These are phyloP conservation scores for Penicillium rolfsii DNA, from an alignment of 2,329 filamentous ascomycete species.

Conservation along the genomic window DNA sequence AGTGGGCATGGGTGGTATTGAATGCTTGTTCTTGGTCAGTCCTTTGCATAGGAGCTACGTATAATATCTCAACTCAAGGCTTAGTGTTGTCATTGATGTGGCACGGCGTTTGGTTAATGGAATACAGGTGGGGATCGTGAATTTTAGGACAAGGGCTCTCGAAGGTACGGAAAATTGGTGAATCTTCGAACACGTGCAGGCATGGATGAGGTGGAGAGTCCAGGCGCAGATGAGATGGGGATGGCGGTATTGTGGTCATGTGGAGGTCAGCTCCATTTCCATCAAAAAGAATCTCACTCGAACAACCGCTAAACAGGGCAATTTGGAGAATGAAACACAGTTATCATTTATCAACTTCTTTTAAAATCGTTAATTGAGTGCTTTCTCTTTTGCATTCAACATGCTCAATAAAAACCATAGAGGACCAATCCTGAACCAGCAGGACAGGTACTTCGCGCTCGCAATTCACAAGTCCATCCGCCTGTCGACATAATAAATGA, in stretches of 20 bases:
- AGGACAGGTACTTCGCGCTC: neutral
- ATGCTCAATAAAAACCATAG: neutral
- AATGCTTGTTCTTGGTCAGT: constrained; percentile 15
- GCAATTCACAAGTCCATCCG: neutral
- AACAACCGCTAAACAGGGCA: neutral
- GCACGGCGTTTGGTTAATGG: neutral
- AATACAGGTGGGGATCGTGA: neutral
- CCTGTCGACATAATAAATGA: constrained; percentile 1
- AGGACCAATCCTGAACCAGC: neutral
- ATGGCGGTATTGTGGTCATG: neutral
- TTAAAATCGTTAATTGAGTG: neutral
- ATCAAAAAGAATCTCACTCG: neutral
- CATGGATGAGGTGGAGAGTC: neutral
- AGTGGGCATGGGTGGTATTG: constrained; percentile 63
- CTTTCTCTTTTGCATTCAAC: neutral
- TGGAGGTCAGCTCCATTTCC: neutral
- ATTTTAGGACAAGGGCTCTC: neutral
- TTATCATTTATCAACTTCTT: neutral
- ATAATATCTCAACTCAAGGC: neutral
- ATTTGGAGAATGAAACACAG: neutral
- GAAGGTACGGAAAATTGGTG: neutral
- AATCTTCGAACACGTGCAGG: neutral
- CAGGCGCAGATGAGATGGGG: neutral
- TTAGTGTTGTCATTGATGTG: neutral
- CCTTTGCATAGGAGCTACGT: neutral